Conservation (phyloP, 306 rosid species). For the Sesbania bispinosa region DNA sequence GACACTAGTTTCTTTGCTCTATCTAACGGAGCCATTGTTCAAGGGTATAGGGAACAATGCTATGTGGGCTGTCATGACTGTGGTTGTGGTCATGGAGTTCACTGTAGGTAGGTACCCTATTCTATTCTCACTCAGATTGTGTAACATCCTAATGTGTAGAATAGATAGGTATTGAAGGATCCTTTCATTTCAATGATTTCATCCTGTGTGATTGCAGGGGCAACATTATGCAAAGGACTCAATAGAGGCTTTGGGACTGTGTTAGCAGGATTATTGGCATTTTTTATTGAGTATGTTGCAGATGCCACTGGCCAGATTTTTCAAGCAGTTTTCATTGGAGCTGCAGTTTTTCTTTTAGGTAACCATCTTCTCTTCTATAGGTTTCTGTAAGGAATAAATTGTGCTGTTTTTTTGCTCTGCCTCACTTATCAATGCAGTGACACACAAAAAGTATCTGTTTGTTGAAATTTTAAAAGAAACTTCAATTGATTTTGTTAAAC, state of each 20-base stretch:
- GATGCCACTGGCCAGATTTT: conserved; percentile 40
- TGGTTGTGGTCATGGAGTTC: conserved; percentile 88
- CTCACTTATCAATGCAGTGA: too few species aligned
- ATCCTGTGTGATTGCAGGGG: conserved; percentile 53
- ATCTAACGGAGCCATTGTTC: conserved; percentile 66
- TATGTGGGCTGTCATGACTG: conserved; percentile 96
- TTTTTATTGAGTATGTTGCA: conserved; percentile 61
- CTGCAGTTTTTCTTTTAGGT: conserved; percentile 77
- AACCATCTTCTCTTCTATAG: too few species aligned
- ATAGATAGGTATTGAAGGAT: too few species aligned
- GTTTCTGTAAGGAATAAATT: too few species aligned
- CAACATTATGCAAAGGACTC: conserved; percentile 88
- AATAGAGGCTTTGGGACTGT: conserved; percentile 90
- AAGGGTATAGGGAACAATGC: conserved; percentile 64
- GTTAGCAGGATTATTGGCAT: conserved; percentile 77
- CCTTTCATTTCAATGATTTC: too few species aligned
- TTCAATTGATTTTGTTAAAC: too few species aligned
- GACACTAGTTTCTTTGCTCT: conserved; percentile 71
- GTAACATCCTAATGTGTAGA: too few species aligned
- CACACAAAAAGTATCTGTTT: too few species aligned
- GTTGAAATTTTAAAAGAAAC: too few species aligned
- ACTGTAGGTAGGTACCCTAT: conserved; percentile 86
- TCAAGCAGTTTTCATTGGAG: conserved; percentile 68
- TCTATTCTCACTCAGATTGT: too few species aligned
- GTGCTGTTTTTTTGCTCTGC: too few species aligned